Evolutionary conservation across 2,329 filamentous ascomycete species (phyloP), one percentile per base, ranked within the genome.

Genomic region (Aspergillus fischeri): DNA sequence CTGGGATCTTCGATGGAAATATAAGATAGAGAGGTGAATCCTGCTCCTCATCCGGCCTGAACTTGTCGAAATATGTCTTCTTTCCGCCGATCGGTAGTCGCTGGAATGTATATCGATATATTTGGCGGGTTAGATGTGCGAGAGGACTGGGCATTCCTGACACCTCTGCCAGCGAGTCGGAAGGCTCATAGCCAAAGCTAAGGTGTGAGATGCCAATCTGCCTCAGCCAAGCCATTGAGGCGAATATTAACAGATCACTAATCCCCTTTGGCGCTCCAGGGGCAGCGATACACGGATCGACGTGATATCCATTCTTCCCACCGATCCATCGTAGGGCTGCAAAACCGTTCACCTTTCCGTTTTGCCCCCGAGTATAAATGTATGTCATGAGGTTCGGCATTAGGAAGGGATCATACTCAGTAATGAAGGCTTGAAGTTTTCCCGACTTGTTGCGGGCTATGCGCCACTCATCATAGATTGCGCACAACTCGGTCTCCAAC

Each of bases 31-130:
- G 58, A 0, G 63, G 65, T 0, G 70, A 67, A 9, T 71, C 71
- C 41, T 73, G 66, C 0, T 41, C 45, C 2, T 65, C 53, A 47
- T 77, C 74, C 0, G 75, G 73, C 1, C 64, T 64, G 55, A 74
- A 76, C 51, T 75, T 76, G 52, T 77, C 74, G 57, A 74, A 66
- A 51, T 75, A 76, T 0, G 67, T 70, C 57, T 75, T 75, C 63
- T 77, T 77, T 0, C 75, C 75, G 1, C 60, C 61, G 1, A 77
- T 67, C 0, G 71, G 70, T 1, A 77, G 60, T 11, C 69, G 64
- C 5, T 61, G 63, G 52, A 73, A 76, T 0, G 70, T 66, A 47
- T 65, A 68, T 0, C 60, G 61, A 57, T 77, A 72, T 20, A 72
- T 50, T 1, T 64, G 61, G 2, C 70, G 59, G 3, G 73, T 71